Evolutionary conservation across 2,329 filamentous ascomycete species (phyloP).

Genomic region (Bimuria novae-zelandiae): DNA sequence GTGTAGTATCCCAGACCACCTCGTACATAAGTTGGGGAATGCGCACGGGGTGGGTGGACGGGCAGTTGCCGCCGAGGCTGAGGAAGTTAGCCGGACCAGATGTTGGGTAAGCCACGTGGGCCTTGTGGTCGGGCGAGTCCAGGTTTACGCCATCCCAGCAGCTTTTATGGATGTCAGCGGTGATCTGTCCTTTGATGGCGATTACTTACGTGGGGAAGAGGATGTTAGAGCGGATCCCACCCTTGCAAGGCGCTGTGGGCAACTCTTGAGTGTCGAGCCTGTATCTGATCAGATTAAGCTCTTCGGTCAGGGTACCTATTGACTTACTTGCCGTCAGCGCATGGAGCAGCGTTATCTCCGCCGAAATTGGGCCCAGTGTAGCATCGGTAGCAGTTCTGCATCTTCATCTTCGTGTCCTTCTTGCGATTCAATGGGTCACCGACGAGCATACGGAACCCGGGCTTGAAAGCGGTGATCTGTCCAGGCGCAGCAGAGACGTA

Average conservation of each 20-base stretch:
- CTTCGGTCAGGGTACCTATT: background rate
- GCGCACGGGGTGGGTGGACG: slow-evolving; percentile 48
- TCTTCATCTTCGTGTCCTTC: slow-evolving; percentile 22
- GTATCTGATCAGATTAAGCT: background rate
- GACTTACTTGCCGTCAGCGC: slow-evolving; percentile 16
- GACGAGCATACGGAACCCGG: slow-evolving; percentile 52
- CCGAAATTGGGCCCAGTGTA: slow-evolving; percentile 51
- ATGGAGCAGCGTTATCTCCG: slow-evolving; percentile 42
- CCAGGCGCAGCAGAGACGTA: slow-evolving; percentile 29
- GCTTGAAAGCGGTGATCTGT: slow-evolving; percentile 25
- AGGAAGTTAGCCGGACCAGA: slow-evolving; percentile 28
- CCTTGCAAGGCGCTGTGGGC: slow-evolving; percentile 20
- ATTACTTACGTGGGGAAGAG: slow-evolving; percentile 26
- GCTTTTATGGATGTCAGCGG: slow-evolving; percentile 1
- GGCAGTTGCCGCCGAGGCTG: slow-evolving; percentile 42
- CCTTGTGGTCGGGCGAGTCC: slow-evolving; percentile 56
- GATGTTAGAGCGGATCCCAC: slow-evolving; percentile 30
- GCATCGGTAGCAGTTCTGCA: slow-evolving; percentile 52
- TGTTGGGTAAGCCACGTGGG: slow-evolving; percentile 51
- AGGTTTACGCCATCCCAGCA: slow-evolving; percentile 53
- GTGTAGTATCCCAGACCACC: slow-evolving; percentile 50
- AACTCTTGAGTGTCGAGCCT: slow-evolving; percentile 21
- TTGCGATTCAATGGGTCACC: slow-evolving; percentile 41
- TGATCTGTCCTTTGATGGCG: background rate
- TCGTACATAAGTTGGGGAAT: slow-evolving; percentile 54